Conservation (phyloP, 2,329 filamentous ascomycete genomes). For the Aspergillus sp. region DNA sequence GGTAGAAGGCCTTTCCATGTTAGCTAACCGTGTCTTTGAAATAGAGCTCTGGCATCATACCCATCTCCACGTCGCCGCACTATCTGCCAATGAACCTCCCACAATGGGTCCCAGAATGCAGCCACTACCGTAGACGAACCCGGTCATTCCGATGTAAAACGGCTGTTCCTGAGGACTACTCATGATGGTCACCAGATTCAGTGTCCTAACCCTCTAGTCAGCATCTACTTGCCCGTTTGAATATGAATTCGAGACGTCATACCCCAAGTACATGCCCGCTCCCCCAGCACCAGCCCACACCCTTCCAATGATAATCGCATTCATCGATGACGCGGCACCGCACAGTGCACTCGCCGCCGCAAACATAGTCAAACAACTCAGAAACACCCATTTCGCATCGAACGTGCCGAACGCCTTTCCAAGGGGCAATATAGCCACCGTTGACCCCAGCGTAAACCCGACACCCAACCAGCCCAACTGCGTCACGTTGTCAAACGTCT, state of each 20-base stretch:
- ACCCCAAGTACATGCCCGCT: constrained; percentile 33
- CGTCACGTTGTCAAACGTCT: constrained; percentile 36
- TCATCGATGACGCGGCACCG: constrained; percentile 46
- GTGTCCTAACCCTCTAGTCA: background rate
- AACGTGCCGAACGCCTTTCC: constrained; percentile 45
- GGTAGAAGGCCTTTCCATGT: constrained; percentile 45
- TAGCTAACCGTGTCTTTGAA: background rate
- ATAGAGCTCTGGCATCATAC: background rate
- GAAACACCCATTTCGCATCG: constrained; percentile 46
- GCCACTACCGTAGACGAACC: constrained; percentile 33
- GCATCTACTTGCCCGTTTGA: background rate
- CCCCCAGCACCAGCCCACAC: constrained; percentile 37
- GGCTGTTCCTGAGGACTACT: constrained; percentile 22
- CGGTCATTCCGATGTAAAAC: constrained; percentile 26
- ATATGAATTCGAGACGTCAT: background rate
- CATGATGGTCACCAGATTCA: constrained; percentile 5
- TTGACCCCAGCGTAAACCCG: constrained; percentile 45
- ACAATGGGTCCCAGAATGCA: constrained; percentile 38
- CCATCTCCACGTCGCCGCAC: constrained; percentile 29
- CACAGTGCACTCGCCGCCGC: constrained; percentile 39
- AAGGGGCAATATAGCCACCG: constrained; percentile 38
- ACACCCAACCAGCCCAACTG: constrained; percentile 46
- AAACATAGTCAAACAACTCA: constrained; percentile 30
- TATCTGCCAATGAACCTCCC: constrained; percentile 35
- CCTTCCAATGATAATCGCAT: constrained; percentile 47